Base-by-base conservation (phyloP, 2,329 filamentous ascomycete genomes). In the Penicillium sp. region DNA sequence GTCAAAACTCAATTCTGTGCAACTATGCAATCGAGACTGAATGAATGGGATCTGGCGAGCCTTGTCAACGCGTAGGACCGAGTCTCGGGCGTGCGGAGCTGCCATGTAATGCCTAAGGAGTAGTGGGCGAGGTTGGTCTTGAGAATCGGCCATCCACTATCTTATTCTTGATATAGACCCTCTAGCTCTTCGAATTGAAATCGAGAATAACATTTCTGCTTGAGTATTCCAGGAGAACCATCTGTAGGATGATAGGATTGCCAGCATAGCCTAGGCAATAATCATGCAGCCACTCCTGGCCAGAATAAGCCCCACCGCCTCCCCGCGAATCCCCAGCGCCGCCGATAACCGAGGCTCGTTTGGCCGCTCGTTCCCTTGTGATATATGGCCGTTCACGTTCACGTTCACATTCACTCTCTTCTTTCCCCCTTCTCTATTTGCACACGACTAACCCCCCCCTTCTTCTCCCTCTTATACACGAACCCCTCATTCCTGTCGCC, bases 301-400 rank as follows among this genome's bases (percentile, higher is more conserved):
- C 4, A 5, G 14, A 10, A 43, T 25, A 10, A 38, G 60, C 61
- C 61, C 64, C 64, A 67, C 65, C 38, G 12, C 34, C 22, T 63
- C 65, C 65, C 65, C 65, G 57, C 63, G 60, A 59, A 67, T 64
- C 57, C 51, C 56, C 59, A 62, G 49, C 55, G 50, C 67, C 67
- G 66, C 64, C 59, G 62, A 60, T 69, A 69, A 61, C 67, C 67
- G 67, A 69, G 66, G 66, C 56, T 60, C 57, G 17, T 43, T 35
- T 20, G 41, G 25, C 28, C 14, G 14, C 55, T 45, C 49, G 49
- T 59, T 58, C 54, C 62, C 67, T 67, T 59, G 63, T 69, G 61
- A 68, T 62, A 53, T 62, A 53, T 54, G 41, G 39, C 22, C 54
- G 28, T 59, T 61, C 51, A 35, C 37, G 51, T 49, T 55, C 25